A percentile compares a stretch with the other conserved stretches of the same genome.
Conservation (phyloP, 106 monocot genomes). For the Dendrobium catenatum region DNA sequence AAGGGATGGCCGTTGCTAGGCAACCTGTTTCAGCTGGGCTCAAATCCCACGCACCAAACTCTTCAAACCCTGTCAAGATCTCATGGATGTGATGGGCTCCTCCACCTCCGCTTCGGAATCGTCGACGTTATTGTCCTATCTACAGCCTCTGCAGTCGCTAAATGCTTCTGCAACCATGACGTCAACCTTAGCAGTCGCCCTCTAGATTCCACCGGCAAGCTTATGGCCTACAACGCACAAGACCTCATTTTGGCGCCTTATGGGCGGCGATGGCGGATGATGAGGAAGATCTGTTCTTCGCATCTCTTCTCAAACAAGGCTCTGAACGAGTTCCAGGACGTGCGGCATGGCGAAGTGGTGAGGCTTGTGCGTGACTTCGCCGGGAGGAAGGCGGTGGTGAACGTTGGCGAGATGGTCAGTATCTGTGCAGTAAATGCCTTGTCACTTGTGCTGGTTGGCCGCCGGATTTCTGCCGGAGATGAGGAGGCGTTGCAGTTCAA, state of each 20-base stretch:
- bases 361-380: neutral
- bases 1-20: slow-evolving; percentile 46
- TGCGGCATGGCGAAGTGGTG: slow-evolving; percentile 21
- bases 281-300: slow-evolving; percentile 35
- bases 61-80: slow-evolving; percentile 15
- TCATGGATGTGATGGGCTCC: slow-evolving; percentile 27
- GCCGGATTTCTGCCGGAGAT: neutral
- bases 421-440: neutral
- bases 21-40: slow-evolving; percentile 41
- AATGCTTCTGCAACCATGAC: slow-evolving; percentile 37
- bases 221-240: slow-evolving; percentile 8
- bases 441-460: neutral
- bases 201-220: slow-evolving; percentile 18
- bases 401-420: neutral
- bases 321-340: slow-evolving; percentile 26
- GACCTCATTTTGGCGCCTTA: slow-evolving; percentile 47
- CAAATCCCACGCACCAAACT: slow-evolving; percentile 32
- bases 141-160: slow-evolving; percentile 20
- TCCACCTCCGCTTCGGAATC: slow-evolving; percentile 36
- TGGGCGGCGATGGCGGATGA: slow-evolving; percentile 44
- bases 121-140: slow-evolving; percentile 30
- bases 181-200: slow-evolving; percentile 36
- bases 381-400: neutral
- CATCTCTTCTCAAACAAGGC: slow-evolving; percentile 51
- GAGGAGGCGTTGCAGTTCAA: slow-evolving; percentile 1